Base-by-base conservation (phyloP, 73 alveolate genomes). In the Tetrahymena thermophila region DNA sequence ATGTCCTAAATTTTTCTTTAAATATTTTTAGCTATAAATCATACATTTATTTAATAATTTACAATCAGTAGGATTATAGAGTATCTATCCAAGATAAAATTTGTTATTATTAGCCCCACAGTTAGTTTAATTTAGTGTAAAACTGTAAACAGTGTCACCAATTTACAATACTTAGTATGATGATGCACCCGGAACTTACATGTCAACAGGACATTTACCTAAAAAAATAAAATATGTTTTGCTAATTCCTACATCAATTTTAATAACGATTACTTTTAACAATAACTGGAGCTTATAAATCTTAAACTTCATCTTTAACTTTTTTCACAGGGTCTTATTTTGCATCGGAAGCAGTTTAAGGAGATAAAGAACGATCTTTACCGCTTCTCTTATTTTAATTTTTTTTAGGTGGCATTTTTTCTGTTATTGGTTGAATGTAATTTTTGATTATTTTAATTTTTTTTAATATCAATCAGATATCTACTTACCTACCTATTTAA, bases 41-140 rank as follows among this genome's bases (percentile, higher is more conserved):
- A 94, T 58, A 85, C 31, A 56, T 16, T 56, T 9, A 16, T 16
- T 25, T 7, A 71, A 19, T 50, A 16, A 7, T 71, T 71, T 71
- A 71, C 89, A 28, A 28, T 11, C 9, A 71, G 89, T 31, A 28
- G 89, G 89, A 71, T 71, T 56, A 55, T 95, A 44, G 35, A 95
- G 93, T 25, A 95, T 42, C 55, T 95, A 56, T 35, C 93, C 97
- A 35, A 95, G 57, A 89, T 95, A 95, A 95, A 95, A 95, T 23
- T 95, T 95, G 19, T 85, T 95, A 84, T 95, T 95, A 85, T 95
- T 85, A 44, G 44, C 93, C 40, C 58, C 96, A 25, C 83, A 85
- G 84, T 85, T 85, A 7, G 97, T 95, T 40, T 85, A 35, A 85
- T 85, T 85, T 93, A 95, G 57, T 94, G 56, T 34, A 94, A 94